Evolutionary conservation across 805 yeast species (phyloP), one percentile per base, ranked within the genome.

Genomic region (Limtongia smithiae): DNA sequence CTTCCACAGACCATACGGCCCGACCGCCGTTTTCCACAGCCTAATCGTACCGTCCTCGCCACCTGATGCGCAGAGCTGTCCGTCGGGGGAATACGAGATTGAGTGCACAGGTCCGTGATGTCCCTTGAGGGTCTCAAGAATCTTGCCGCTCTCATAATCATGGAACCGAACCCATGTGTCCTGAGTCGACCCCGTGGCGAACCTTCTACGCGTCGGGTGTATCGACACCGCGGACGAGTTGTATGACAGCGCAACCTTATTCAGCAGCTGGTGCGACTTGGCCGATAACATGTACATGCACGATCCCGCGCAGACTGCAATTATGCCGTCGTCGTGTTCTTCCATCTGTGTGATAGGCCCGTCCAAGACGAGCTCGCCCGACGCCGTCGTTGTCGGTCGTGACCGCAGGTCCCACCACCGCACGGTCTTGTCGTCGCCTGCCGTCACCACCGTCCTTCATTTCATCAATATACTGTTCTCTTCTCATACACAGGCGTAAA

Each of bases 81-180:
- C 62, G 34, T 59, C 55, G 2, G 61, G 63, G 3, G 62, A 57
- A 44, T 53, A 59, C 4, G 54, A 44, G 3, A 59, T 49, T 12
- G 62, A 58, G 37, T 58, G 61, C 24, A 59, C 59, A 6, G 62
- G 62, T 2, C 62, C 62, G 39, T 59, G 61, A 30, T 59, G 62
- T 9, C 58, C 60, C 37, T 58, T 51, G 31, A 58, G 28, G n/a
- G 48, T 53, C 15, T 58, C 61, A 4, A 27, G n/a, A 4, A 39
- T 22, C 4, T 34, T 34, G 4, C 48, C 50, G 17, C 44, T 27
- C 12, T 44, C 59, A 31, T 54, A 54, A 35, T 61, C 63, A 46
- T 65, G 65, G 4, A 63, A 31, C 12, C 68, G 53, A 6, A 65
- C 64, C 65, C 66, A 65, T 4, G 68, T 65, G 37, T 65, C 68